Evolutionary conservation across 2,329 filamentous ascomycete species (phyloP), one percentile per base, ranked within the genome.

Genomic region (Colletotrichum lini): DNA sequence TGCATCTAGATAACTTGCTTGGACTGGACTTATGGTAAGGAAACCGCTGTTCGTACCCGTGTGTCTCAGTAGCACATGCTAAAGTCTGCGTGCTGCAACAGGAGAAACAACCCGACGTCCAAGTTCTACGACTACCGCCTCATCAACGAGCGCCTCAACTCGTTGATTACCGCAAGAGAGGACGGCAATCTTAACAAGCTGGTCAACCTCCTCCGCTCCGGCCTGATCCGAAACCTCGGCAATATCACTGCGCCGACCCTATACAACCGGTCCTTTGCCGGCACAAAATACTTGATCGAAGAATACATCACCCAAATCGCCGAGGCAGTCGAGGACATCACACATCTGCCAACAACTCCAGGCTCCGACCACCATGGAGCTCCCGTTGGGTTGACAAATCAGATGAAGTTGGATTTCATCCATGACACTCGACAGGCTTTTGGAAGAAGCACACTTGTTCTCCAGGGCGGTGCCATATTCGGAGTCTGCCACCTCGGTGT

Each of bases 401-500:
- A 95, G 82, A 90, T 90, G 69, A 98, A 97, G 83, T 85, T 97
- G 66, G 94, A 97, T 81, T 89, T 97, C 67, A 86, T 98, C 63
- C 93, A 96, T 76, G 94, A 97, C 80, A 94, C 94, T 12, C 88
- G 95, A 13, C 94, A 96, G 79, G 94, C 94, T 0, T 97, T 97
- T 82, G 96, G 95, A 12, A 88, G 95, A 74, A 96, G 92, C 67
- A 95, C 93, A 0, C 86, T 98, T 30, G 92, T 98, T 5, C 82
- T 98, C 1, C 95, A 98, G 79, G 95, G 95, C 58, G 95, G 96
- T 16, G 93, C 94, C 52, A 96, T 97, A 69, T 98, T 98, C 77
- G 95, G 95, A 2, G 83, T 98, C 12, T 98, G 94, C 76, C 96
- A 98, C 80, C 81, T 98, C 5, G 95, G 95, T 8, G 94, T 98